Evolutionary conservation across 371 early-diverging fungal genomes (phyloP), one percentile per base, ranked within the genome.

Genomic region (Circinella minor): DNA sequence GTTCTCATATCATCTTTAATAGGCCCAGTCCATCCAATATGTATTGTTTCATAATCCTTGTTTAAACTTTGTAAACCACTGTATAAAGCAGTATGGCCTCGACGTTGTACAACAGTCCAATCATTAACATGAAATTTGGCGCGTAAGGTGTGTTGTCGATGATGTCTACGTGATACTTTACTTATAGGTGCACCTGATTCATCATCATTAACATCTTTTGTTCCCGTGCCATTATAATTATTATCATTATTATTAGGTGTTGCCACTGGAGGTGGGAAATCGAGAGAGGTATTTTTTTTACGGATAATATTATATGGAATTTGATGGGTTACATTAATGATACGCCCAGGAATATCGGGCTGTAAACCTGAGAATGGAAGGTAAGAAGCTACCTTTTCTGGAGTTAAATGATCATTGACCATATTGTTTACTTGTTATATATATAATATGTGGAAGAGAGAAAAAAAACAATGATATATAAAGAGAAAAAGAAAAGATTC

Each of bases 11-110:
- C 64, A 51, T 62, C 61, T 6, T 68, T 63, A 27, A 77, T 74
- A 27, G 71, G 70, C 11, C 91, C 92, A 15, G 86, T 77, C 83
- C 88, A 90, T 34, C 92, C 92, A 70, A 93, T 83, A 74, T 90
- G 88, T 49, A 89, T 76, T 18, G 80, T 80, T 37, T 86, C 82
- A 61, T 75, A 75, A 15, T 77, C 72, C 13, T 78, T 70, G 38
- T 54, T 51, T 37, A 90, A 72, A 5, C 86, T 85, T 69, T 74
- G 74, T 36, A 92, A 75, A 48, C 91, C 92, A 55, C 89, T 77
- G 71, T 88, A 92, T 65, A 93, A 80, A 11, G 93, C 92, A 13
- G 89, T 84, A 74, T 91, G 93, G 27, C 90, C 93, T 0, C 86
- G 77, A 17, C 93, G 63, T 39, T 71, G 65, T 1, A 73, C 75